Evolutionary conservation across 306 rosid genomes (phyloP), one percentile per base, ranked within the genome.

Genomic region (Cotoneaster glaucophyllus): DNA sequence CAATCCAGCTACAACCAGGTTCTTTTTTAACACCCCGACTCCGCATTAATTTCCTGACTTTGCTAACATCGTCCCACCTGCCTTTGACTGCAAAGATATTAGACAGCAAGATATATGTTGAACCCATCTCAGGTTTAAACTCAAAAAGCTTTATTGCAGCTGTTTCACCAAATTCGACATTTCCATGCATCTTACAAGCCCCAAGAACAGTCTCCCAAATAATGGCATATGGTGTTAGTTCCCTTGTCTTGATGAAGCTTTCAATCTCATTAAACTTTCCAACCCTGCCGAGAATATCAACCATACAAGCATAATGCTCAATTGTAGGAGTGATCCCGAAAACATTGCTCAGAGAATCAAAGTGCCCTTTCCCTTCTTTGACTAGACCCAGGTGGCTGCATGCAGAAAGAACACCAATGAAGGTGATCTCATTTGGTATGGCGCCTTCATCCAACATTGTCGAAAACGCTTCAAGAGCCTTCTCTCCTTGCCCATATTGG

Each of bases 1-100:
- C 82, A 57, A 80, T 63, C 87, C 87, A 84, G 80, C 87, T 84
- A 74, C 87, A 80, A 19, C 87, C 87, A 53, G 87, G 84, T 69
- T 84, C 80, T 77, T 84, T 84, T 69, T 80, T 84, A 43, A 84
- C 71, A n/a, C 80, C 84, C 69, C 25, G 73, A 70, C 65, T 54
- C 63, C 71, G 56, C 87, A 84, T 84, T 77, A 84, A 84, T 64
- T 70, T 64, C 56, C 87, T 66, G 74, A 77, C 74, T 44, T 62
- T 70, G 43, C 68, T 77, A 37, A 84, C 84, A 77, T 77, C 84
- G 9, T 80, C 80, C 87, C 87, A 80, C 78, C 65, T 43, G 69
- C 87, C 84, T 69, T 77, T 77, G 28, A 48, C 24, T 0, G 87
- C 87, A 77, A 73, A 77, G 45, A 80, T 84, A 58, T 84, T 84